Conservation (phyloP, 2,329 filamentous ascomycete genomes). For the Paecilomyces variotii region DNA sequence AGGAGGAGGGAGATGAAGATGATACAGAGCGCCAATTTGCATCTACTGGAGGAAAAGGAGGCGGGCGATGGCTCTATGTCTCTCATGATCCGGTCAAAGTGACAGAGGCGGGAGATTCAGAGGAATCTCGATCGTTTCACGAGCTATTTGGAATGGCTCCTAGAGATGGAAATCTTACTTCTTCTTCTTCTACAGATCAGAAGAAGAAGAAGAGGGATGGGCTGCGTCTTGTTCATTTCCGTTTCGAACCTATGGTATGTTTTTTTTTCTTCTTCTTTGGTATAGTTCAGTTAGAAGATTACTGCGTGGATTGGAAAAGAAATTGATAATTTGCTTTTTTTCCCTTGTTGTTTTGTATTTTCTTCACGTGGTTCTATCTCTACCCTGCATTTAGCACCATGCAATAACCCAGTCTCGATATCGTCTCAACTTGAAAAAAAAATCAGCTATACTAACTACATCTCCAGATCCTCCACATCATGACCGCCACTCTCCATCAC, state of each 20-base stretch:
- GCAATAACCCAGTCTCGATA: background rate
- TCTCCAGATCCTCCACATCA: constrained; percentile 73
- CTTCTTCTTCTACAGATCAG: constrained; percentile 40
- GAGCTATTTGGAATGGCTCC: constrained; percentile 37
- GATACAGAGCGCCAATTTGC: constrained; percentile 34
- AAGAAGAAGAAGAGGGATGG: constrained; percentile 12
- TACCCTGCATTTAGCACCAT: background rate
- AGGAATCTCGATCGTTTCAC: constrained; percentile 24
- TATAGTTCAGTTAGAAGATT: background rate
- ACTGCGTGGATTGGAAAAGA: background rate
- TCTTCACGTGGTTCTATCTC: background rate
- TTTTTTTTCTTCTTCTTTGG: background rate
- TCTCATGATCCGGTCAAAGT: constrained; percentile 64
- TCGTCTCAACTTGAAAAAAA: background rate
- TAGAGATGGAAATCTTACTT: constrained; percentile 20
- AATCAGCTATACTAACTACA: constrained; percentile 13
- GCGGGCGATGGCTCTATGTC: constrained; percentile 77
- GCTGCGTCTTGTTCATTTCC: constrained; percentile 62
- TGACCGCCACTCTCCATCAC: constrained; percentile 65
- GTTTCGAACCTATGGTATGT: constrained; percentile 89
- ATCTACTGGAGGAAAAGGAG: constrained; percentile 74
- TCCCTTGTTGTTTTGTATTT: background rate
- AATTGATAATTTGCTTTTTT: background rate
- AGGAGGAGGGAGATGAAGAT: constrained; percentile 9
- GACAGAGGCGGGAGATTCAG: constrained; percentile 2